phyloP scores from a whole-genome alignment of 2,329 filamentous ascomycete genomes.

The Aureobasidium leucospermi region DNA sequence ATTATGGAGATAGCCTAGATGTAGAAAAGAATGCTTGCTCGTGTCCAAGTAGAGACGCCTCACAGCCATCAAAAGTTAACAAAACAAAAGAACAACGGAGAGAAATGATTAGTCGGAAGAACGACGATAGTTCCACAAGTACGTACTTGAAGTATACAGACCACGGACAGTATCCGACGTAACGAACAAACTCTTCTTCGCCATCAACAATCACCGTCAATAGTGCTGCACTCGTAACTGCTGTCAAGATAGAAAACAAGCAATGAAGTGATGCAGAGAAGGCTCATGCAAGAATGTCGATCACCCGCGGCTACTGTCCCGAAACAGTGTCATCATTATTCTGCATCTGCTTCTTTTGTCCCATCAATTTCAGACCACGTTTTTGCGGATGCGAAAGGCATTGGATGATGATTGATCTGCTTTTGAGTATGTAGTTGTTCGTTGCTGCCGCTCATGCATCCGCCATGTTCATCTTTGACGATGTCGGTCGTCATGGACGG shows the following conservation, averaged over 20 bases:
- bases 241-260: background rate
- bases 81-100: too few species aligned
- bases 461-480: background rate
- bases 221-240: background rate
- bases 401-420: background rate
- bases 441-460: background rate
- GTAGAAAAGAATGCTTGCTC: too few species aligned
- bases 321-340: slow-evolving; percentile 1
- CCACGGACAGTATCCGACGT: too few species aligned
- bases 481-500: background rate
- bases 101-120: too few species aligned
- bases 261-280: background rate
- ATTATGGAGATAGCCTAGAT: too few species aligned
- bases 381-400: background rate
- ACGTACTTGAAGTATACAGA: too few species aligned
- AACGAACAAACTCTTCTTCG: too few species aligned
- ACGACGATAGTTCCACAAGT: too few species aligned
- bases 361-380: background rate
- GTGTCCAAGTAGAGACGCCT: too few species aligned
- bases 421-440: background rate
- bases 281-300: background rate
- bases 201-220: too few species aligned
- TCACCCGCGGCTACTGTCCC: background rate
- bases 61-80: too few species aligned
- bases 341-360: background rate